Evolutionary conservation across 169 alveolate species (phyloP).

Genomic region (Eimeria necatrix): DNA sequence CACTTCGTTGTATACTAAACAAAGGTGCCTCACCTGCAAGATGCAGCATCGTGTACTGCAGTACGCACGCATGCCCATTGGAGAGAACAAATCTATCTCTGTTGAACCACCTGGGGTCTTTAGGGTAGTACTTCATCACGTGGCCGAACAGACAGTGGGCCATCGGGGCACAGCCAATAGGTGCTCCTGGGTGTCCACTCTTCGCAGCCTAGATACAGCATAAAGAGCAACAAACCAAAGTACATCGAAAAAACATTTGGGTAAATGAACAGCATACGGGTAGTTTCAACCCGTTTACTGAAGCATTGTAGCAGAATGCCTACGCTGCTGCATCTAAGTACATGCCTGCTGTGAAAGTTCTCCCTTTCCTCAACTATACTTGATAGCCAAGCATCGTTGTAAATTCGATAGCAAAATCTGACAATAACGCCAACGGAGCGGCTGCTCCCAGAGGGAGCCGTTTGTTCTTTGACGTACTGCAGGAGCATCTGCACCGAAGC

Average conservation of each 20-base stretch:
- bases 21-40: slow-evolving; percentile 80
- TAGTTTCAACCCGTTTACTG: too few relatives aligned
- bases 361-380: neutral
- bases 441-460: too few relatives aligned
- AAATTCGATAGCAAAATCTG: too few relatives aligned
- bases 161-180: slow-evolving; percentile 92
- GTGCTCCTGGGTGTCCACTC: slow-evolving; percentile 92
- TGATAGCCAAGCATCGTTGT: too few relatives aligned
- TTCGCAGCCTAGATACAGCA: slow-evolving; percentile 83
- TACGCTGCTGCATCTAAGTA: neutral
- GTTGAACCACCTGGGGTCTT: slow-evolving; percentile 88
- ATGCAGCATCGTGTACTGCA: slow-evolving; percentile 89
- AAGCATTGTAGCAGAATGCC: neutral
- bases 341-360: neutral
- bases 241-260: neutral
- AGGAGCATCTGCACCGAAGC: slow-evolving; percentile 82
- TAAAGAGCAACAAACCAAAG: neutral
- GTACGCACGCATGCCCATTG: slow-evolving; percentile 90
- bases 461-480: slow-evolving; percentile 30
- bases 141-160: slow-evolving; percentile 89
- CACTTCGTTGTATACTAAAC: neutral
- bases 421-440: too few relatives aligned
- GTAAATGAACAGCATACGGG: too few relatives aligned
- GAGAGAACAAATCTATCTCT: slow-evolving; percentile 90
- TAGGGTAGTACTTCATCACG: slow-evolving; percentile 85